Percentiles rank a stretch among this genome's conserved stretches.
Evolutionary conservation across 1,284 basidiomycete species (phyloP).

Genomic region (Neonothopanus nambi): DNA sequence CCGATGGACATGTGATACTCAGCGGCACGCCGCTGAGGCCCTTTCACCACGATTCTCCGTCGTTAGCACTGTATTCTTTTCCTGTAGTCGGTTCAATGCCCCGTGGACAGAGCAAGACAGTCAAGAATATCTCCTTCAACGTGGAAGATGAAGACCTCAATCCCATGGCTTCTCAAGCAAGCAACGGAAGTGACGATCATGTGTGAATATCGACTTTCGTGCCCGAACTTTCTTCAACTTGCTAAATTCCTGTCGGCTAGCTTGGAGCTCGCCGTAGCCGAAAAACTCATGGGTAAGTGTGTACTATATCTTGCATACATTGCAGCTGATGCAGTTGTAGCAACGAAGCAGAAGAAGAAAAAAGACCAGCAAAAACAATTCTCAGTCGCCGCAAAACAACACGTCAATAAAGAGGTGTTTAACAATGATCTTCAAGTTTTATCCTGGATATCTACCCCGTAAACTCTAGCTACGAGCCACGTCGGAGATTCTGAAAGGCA

Average conservation of each 20-base stretch:
- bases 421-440: neutral
- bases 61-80: too few relatives aligned
- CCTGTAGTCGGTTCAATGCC: too few relatives aligned
- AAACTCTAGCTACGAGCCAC: neutral
- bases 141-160: conserved; percentile 10
- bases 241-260: conserved; percentile 1
- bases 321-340: neutral
- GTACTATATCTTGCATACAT: neutral
- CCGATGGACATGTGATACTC: too few relatives aligned
- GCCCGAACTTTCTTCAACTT: neutral
- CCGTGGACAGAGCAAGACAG: conserved; percentile 3
- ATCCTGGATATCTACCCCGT: neutral
- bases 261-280: conserved; percentile 12
- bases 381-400: conserved; percentile 3
- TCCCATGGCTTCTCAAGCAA: conserved; percentile 12
- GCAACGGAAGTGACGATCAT: conserved; percentile 12
- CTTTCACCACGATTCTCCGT: too few relatives aligned
- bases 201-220: conserved; percentile 6
- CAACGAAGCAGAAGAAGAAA: conserved; percentile 18
- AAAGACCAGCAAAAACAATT: conserved; percentile 17
- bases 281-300: conserved; percentile 9
- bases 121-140: neutral
- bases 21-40: too few relatives aligned
- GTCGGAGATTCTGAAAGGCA: neutral
- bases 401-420: conserved; percentile 8